Base-by-base conservation (phyloP, 805 yeast genomes). In the Metschnikowia arizonensis region DNA sequence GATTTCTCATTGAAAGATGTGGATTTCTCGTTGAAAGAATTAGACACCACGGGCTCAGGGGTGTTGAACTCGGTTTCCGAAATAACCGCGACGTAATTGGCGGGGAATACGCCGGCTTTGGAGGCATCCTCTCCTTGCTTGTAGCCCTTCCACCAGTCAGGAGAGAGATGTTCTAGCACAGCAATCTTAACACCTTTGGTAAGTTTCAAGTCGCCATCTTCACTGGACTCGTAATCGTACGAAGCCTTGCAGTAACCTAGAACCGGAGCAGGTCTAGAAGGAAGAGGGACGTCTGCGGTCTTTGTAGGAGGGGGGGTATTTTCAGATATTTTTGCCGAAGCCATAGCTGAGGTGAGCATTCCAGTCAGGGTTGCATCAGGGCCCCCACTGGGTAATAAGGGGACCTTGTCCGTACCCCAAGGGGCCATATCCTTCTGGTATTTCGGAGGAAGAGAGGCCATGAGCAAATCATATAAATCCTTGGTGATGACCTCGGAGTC, bases 111-210 rank as follows among this genome's bases (percentile, higher is more conserved):
- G 34, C 98, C 99, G 6, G 77, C 75, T 26, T 64, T 62, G 4
- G 79, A 77, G 1, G 63, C 51, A 6, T 42, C 42, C 35, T 73
- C 61, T 14, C 69, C 67, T 35, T 57, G 50, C 48, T 58, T 63
- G 50, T 64, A 66, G 38, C 99, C 99, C 60, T 79, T 84, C 86
- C 93, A 89, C 99, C 99, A 91, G 59, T 89, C 91, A 31, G 77
- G 74, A 17, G 91, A 85, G 39, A 84, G 73, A 57, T 80, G 85
- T 60, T 89, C 95, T 5, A 79, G 45, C 4, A 93, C 78, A 26
- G 77, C 76, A 40, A 93, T 63, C 56, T 76, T 80, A 50, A 85
- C 91, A 45, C 95, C 97, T 31, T 68, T 73, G 29, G 54, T 57
- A 15, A 91, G 71, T 7, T 62, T 66, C 56, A 91, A 68, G 63